Percentiles rank a stretch among this genome's conserved stretches.
These are phyloP conservation scores for Magnolia changhungtana DNA, from an alignment of 164 flowering plant species.

Conservation along the genomic window DNA sequence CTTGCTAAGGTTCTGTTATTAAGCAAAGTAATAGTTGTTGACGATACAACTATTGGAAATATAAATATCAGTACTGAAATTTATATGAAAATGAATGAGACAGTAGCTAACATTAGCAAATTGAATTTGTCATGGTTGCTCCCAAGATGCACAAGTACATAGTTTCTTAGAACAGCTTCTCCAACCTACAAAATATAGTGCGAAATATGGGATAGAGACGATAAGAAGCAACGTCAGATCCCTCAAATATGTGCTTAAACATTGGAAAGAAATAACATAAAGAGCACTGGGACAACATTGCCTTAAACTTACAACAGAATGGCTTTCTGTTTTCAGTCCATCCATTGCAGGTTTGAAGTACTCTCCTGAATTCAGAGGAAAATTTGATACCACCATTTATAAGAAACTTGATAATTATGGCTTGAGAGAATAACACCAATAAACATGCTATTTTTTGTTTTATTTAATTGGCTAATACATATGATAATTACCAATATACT, in stretches of 20 bases:
- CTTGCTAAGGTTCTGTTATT: neutral
- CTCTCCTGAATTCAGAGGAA: constrained; percentile 45
- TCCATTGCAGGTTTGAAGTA: constrained; percentile 63
- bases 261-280: neutral
- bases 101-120: constrained; percentile 73
- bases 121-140: constrained; percentile 73
- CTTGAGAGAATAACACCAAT: too few species aligned
- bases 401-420: neutral
- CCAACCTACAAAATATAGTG: constrained; percentile 53
- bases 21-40: neutral
- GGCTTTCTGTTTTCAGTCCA: constrained; percentile 53
- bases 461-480: neutral
- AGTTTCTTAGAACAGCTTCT: constrained; percentile 59
- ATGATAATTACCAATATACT: constrained; percentile 60
- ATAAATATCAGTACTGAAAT: neutral
- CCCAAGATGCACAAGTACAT: constrained; percentile 75
- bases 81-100: constrained; percentile 4
- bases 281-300: neutral
- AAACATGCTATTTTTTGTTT: too few species aligned
- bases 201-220: neutral
- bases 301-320: constrained; percentile 50
- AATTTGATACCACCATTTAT: neutral
- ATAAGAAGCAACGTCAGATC: neutral
- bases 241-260: neutral
- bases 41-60: neutral